Evolutionary conservation across 2,329 filamentous ascomycete species (phyloP), one percentile per base, ranked within the genome.

Genomic region (Grosmannia penicillata): DNA sequence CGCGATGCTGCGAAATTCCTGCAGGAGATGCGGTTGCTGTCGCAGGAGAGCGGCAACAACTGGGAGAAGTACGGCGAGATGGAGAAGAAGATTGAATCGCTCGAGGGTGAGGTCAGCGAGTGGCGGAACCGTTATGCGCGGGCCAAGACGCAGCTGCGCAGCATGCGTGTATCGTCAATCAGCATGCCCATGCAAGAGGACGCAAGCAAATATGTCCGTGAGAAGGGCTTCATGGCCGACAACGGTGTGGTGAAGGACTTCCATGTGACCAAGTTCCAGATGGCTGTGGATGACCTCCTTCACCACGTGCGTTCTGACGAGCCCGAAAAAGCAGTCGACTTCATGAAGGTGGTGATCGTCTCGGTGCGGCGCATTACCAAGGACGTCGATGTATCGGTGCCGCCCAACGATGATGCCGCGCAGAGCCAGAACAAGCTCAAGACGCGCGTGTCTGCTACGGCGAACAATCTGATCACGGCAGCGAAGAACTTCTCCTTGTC

Each of bases 381-480:
- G 50, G 85, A 91, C 48, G 73, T 94, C 22, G 76, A 78, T 38
- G 68, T 72, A 33, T 64, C 70, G 11, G 42, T 62, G 9, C 57
- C 65, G 2, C 68, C 60, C 26, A 70, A 73, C 44, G 71, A 71
- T 26, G 64, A 72, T 14, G 45, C 65, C 22, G 56, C 61, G 27
- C 70, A 75, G 46, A 65, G 78, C 45, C 75, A 76, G 46, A 63
- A 67, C 22, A 85, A 79, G 56, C 68, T 93, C 43, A 93, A 84
- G 58, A 71, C 74, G 36, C 79, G 80, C 42, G 81, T 96, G 4
- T 93, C 86, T n/a, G 80, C 81, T 3, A 93, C 89, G 2, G 87
- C 91, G 35, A 96, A 96, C 65, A 91, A 89, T 52, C 67, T 98
- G 41, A 95, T 96, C 51, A 96, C 89, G 3, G 85, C 89, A 2